Percentiles rank a stretch among this genome's conserved stretches.
Conservation (phyloP, 2,329 filamentous ascomycete genomes). For the Penicillium sp. region DNA sequence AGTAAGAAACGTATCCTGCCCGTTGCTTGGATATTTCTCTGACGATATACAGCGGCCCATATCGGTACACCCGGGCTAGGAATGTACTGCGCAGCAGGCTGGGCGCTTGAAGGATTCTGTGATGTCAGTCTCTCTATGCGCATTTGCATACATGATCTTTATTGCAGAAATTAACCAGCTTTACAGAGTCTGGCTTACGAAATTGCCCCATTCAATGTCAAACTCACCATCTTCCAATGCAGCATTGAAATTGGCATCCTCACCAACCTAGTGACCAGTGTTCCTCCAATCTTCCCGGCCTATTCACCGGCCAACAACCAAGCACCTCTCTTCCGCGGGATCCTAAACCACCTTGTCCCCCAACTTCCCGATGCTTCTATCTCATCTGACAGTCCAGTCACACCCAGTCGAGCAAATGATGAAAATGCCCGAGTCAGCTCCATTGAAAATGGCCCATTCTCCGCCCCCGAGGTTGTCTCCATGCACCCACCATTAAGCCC, state of each 20-base stretch:
- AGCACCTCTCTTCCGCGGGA: slow-evolving; percentile 78
- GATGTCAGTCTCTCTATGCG: slow-evolving; percentile 54
- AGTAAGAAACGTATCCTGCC: slow-evolving; percentile 43
- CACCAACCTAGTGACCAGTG: slow-evolving; percentile 81
- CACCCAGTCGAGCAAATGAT: slow-evolving; percentile 12
- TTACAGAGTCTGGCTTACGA: slow-evolving; percentile 78
- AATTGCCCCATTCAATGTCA: slow-evolving; percentile 94
- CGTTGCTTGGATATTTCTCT: slow-evolving; percentile 7
- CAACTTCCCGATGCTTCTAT: slow-evolving; percentile 57
- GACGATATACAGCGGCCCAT: slow-evolving; percentile 61
- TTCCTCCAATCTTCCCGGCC: slow-evolving; percentile 67
- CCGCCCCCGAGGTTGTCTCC: slow-evolving; percentile 52
- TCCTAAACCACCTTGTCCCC: slow-evolving; percentile 76
- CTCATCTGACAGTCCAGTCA: slow-evolving; percentile 1
- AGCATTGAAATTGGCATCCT: slow-evolving; percentile 88
- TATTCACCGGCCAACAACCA: slow-evolving; percentile 68
- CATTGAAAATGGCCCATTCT: slow-evolving; percentile 37
- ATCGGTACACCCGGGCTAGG: slow-evolving; percentile 88
- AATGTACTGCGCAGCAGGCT: slow-evolving; percentile 87
- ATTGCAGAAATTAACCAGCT: slow-evolving; percentile 7
- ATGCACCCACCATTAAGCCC: slow-evolving; percentile 72
- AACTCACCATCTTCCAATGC: slow-evolving; percentile 91
- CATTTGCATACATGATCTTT: not conserved
- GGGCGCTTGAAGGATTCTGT: slow-evolving; percentile 94
- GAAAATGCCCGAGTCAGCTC: slow-evolving; percentile 23